Conservation (phyloP, 768 basidiomycete genomes). For the Exidia glandulosa region DNA sequence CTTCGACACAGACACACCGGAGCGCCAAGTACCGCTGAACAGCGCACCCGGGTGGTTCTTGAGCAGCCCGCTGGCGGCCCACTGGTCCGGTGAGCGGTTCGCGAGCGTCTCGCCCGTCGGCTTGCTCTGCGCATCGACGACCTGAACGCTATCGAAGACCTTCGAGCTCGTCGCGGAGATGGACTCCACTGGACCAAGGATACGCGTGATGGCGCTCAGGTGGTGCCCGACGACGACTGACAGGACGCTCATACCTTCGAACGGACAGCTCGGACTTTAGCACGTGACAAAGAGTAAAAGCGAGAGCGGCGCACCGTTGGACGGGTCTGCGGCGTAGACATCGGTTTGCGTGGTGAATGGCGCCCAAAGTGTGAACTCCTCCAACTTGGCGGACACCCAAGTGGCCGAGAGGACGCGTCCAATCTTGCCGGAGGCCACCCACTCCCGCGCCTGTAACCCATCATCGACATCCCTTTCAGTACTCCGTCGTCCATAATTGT, state of each 20-base stretch:
- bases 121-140: constrained; percentile 17
- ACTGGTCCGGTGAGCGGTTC: constrained; percentile 16
- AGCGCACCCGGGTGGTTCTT: constrained; percentile 17
- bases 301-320: constrained; percentile 11
- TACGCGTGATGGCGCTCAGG: constrained; percentile 17
- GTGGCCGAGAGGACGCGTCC: neutral
- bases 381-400: neutral
- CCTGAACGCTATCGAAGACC: constrained; percentile 16
- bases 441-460: neutral
- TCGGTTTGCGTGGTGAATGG: neutral
- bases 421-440: neutral
- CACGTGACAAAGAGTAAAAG: constrained; percentile 9
- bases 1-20: constrained; percentile 12
- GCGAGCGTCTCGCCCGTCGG: constrained; percentile 16
- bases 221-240: constrained; percentile 19
- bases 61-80: constrained; percentile 20
- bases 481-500: too few species aligned
- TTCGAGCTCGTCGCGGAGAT: constrained; percentile 16
- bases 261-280: neutral
- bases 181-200: constrained; percentile 22
- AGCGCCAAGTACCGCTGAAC: constrained; percentile 17
- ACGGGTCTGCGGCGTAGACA: neutral
- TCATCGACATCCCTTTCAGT: too few species aligned
- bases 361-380: neutral
- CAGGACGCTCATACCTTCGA: constrained; percentile 17